These are phyloP conservation scores for Amylocarpus encephaloides DNA, from an alignment of 2,329 filamentous ascomycete genomes.

Conservation along the genomic window DNA sequence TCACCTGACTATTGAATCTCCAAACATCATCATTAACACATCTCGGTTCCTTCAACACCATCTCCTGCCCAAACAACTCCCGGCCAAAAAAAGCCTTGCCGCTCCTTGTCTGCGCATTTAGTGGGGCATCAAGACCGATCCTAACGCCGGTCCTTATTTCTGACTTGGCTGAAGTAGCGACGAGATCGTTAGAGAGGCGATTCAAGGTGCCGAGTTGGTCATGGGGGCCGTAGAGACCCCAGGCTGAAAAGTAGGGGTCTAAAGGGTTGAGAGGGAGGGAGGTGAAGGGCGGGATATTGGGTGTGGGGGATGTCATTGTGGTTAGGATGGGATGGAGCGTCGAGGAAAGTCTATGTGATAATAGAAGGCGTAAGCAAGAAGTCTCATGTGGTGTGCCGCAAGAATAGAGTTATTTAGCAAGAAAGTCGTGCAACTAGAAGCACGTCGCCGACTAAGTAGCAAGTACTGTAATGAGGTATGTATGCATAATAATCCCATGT, in stretches of 20 bases:
- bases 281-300: neutral
- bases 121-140: neutral
- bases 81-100: constrained; percentile 3
- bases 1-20: constrained; percentile 31
- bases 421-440: too few species aligned
- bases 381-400: too few species aligned
- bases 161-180: constrained; percentile 33
- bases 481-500: too few species aligned
- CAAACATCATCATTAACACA: constrained; percentile 6
- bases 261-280: neutral
- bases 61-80: neutral
- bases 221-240: constrained; percentile 42
- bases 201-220: constrained; percentile 41
- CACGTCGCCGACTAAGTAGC: too few species aligned
- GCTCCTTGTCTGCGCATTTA: neutral
- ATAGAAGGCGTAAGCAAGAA: too few species aligned
- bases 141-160: neutral
- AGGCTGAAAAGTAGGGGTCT: constrained; percentile 21
- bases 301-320: too few species aligned
- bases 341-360: too few species aligned
- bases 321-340: too few species aligned
- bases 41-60: neutral
- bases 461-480: too few species aligned
- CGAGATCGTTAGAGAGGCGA: constrained; percentile 36
- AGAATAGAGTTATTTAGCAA: too few species aligned